Evolutionary conservation across 371 early-diverging fungal species (phyloP).

Genomic region (Haplosporangium sp.): DNA sequence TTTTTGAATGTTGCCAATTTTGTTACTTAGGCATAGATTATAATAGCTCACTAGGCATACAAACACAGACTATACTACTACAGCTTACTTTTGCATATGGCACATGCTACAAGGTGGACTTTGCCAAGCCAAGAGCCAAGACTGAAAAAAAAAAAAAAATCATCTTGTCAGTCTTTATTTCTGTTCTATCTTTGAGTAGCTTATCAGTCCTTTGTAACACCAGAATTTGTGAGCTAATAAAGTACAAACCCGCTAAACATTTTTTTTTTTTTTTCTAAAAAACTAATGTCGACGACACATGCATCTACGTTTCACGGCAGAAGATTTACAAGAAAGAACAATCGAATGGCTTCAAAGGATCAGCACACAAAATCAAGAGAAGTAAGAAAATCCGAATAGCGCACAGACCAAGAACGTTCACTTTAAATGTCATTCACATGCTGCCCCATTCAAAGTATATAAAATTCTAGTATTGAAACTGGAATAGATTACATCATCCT

Average conservation of each 20-base stretch:
- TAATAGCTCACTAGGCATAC: too few relatives aligned
- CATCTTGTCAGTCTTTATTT: not conserved
- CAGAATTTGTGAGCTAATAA: not conserved
- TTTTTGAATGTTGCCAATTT: too few relatives aligned
- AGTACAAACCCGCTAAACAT: not conserved
- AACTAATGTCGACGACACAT: not conserved
- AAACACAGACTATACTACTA: too few relatives aligned
- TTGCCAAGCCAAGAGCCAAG: too few relatives aligned
- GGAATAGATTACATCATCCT: too few relatives aligned
- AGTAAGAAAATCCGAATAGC: not conserved
- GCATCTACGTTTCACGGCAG: not conserved
- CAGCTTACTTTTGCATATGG: too few relatives aligned
- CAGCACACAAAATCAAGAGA: not conserved
- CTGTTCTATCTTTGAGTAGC: not conserved
- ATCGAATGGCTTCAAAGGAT: not conserved
- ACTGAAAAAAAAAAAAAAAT: too few relatives aligned
- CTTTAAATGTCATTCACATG: slow-evolving; percentile 49
- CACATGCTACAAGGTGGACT: too few relatives aligned
- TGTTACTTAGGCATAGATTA: too few relatives aligned
- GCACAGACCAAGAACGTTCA: slow-evolving; percentile 51
- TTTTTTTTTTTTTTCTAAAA: too few relatives aligned
- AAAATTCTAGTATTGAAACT: too few relatives aligned
- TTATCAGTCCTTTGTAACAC: too few relatives aligned
- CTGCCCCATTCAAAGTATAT: slow-evolving; percentile 30
- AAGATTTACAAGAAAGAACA: not conserved